These are phyloP conservation scores for Calonectria ilicicola DNA, from an alignment of 2,329 filamentous ascomycete genomes.

Conservation along the genomic window DNA sequence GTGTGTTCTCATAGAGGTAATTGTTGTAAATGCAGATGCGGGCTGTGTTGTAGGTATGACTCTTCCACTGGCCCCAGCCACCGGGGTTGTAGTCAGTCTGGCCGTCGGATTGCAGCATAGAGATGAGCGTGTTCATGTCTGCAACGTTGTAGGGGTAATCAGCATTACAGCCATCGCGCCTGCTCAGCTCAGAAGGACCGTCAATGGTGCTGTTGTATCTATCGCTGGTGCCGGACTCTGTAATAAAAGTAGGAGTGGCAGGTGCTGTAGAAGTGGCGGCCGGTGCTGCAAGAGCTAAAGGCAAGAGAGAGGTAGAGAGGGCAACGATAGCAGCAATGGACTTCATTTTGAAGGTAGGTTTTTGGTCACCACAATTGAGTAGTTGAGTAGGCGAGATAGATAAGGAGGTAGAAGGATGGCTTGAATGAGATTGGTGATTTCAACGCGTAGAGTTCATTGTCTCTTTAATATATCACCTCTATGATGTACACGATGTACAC, in stretches of 20 bases:
- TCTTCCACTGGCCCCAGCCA: background rate
- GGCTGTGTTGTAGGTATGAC: background rate
- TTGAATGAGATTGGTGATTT: background rate
- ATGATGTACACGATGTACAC: background rate
- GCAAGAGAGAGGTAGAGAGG: background rate
- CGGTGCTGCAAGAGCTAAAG: background rate
- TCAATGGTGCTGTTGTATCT: background rate
- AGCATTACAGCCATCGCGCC: background rate
- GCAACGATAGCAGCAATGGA: background rate
- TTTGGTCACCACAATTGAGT: background rate
- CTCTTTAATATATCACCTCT: background rate
- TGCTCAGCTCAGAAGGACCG: background rate
- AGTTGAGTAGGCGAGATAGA: background rate
- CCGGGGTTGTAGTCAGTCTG: background rate
- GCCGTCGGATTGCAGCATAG: background rate
- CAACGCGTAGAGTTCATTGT: background rate
- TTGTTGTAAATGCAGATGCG: background rate
- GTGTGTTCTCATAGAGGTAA: background rate
- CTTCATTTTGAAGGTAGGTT: background rate
- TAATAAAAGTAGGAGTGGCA: background rate
- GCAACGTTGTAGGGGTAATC: background rate
- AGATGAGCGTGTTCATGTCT: background rate
- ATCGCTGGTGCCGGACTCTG: background rate
- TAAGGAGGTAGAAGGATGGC: background rate
- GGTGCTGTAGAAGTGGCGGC: background rate